phyloP scores from a whole-genome alignment of 78 protist species.

The Dictyostelium intermedium region DNA sequence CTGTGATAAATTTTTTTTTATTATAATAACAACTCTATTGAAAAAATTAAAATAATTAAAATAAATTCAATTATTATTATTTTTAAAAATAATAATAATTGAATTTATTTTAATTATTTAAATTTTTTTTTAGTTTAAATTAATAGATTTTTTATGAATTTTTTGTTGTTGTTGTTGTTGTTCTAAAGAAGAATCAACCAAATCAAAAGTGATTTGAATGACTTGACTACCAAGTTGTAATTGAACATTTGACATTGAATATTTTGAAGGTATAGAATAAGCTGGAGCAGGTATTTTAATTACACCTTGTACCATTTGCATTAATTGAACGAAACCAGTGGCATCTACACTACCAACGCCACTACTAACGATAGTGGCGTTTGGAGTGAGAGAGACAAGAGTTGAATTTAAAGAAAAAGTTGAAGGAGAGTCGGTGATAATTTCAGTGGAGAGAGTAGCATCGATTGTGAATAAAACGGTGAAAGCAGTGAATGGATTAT shows the following conservation, averaged over 20 bases:
- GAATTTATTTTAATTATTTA: too few species aligned
- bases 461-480: neutral
- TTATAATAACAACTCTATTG: too few species aligned
- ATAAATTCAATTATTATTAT: too few species aligned
- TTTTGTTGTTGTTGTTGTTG: neutral
- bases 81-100: too few species aligned
- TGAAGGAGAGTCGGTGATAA: neutral
- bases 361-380: neutral
- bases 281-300: constrained; percentile 21
- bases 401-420: neutral
- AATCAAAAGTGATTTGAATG: constrained; percentile 1
- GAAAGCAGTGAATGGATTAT: constrained; percentile 5
- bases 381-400: neutral
- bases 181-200: neutral
- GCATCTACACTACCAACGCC: constrained; percentile 26
- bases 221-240: neutral
- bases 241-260: neutral
- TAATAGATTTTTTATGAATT: neutral
- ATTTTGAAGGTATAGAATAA: constrained; percentile 1
- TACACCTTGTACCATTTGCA: constrained; percentile 24
- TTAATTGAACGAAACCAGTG: constrained; percentile 32
- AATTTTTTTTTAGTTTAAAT: neutral
- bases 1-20: too few species aligned
- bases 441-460: neutral
- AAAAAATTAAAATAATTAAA: too few species aligned